Evolutionary conservation across 352 stramenopile genomes (phyloP), one percentile per base, ranked within the genome.

Genomic region (Phytophthora brassicae): DNA sequence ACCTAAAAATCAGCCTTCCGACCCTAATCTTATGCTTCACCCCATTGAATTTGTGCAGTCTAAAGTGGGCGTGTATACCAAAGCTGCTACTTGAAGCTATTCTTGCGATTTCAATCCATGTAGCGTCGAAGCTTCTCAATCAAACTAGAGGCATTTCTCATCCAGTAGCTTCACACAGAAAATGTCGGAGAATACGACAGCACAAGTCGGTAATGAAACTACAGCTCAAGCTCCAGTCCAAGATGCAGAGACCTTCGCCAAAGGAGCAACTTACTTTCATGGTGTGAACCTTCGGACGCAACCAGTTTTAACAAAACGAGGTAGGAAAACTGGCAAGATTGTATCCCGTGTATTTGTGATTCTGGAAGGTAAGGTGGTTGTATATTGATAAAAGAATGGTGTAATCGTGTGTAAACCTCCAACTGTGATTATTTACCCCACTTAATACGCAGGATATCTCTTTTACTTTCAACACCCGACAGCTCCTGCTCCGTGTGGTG

Each of bases 271-370:
- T 48, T 78, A 79, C 44, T 91, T 93, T 65, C 80, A 85, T 20
- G 74, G 72, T 31, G 43, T 90, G 14, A 77, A 93, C 49, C 73
- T 93, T 20, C 71, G 64, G 7, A 74, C 68, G n/a, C 81, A 89
- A 68, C 77, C 84, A 4, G 82, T 79, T 41, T 64, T 93, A 20
- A 93, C 84, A 11, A 93, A 93, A 51, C 79, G 84, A 44, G 84
- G 84, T 4, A 72, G 74, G 45, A 88, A 86, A 54, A 86, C 76
- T 26, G 68, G 74, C 33, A 83, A 85, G 33, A 75, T 88, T 16
- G 84, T 89, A 48, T 81, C 83, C 44, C 81, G 84, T 19, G 65
- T 93, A 28, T 93, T 93, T 42, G 78, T 91, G 35, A 84, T 91
- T 38, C 62, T 89, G 23, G 84, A 93, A 35, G 84, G 84, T 90